Evolutionary conservation across 257 asterid genomes (phyloP).

Genomic region (Solanum virginianum): DNA sequence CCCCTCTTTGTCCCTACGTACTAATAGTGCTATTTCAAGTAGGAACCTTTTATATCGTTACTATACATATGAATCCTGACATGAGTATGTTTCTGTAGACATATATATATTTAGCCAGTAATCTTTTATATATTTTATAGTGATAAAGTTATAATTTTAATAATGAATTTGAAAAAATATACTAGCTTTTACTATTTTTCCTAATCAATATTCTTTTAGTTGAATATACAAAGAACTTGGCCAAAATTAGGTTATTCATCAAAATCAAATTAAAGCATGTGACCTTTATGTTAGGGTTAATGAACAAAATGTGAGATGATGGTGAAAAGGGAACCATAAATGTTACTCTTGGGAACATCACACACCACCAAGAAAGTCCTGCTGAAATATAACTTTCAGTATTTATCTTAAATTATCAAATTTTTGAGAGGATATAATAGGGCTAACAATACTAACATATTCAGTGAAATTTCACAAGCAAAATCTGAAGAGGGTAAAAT

Average conservation of each 20-base stretch:
- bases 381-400: background rate
- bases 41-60: background rate
- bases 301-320: background rate
- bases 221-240: background rate
- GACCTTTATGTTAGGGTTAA: background rate
- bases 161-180: background rate
- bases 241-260: background rate
- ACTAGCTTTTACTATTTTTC: background rate
- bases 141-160: background rate
- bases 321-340: background rate
- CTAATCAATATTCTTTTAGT: background rate
- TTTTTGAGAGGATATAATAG: background rate
- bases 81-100: background rate
- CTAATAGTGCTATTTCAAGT: background rate
- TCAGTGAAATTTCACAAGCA: too few relatives aligned
- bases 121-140: background rate
- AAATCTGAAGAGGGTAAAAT: accelerated
- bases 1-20: background rate
- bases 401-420: background rate
- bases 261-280: background rate
- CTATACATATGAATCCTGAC: background rate
- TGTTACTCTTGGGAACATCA: conserved; percentile 16
- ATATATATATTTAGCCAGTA: background rate
- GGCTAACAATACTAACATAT: too few relatives aligned
- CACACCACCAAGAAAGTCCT: background rate